Conservation (phyloP, 495 filamentous ascomycete genomes). For the Aspergillus biplanus region DNA sequence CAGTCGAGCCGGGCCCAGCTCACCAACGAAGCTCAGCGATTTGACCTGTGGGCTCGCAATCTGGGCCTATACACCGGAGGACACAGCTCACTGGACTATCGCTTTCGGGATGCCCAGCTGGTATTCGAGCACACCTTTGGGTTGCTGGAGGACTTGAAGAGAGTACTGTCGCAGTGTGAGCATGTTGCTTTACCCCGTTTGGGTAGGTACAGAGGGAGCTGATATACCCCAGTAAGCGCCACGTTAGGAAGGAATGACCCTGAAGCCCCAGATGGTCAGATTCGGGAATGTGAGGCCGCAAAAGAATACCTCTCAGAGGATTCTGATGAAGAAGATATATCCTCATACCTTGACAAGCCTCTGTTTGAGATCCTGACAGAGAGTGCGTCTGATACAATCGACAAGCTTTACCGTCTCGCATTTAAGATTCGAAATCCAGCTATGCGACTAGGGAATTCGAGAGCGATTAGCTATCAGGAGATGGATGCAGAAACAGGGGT, state of each 20-base stretch:
- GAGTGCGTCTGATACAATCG: slow-evolving; percentile 7
- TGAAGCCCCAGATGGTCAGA: background rate
- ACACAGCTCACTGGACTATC: slow-evolving; percentile 15
- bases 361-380: slow-evolving; percentile 1
- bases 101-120: slow-evolving; percentile 9
- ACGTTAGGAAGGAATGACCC: background rate
- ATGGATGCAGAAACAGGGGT: slow-evolving; percentile 1
- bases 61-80: slow-evolving; percentile 6
- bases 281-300: background rate
- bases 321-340: slow-evolving; percentile 13
- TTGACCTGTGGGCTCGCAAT: slow-evolving; percentile 15
- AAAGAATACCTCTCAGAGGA: background rate
- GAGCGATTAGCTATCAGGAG: slow-evolving; percentile 6
- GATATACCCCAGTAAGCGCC: background rate
- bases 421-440: slow-evolving; percentile 16
- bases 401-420: slow-evolving; percentile 14
- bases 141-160: slow-evolving; percentile 6
- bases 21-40: slow-evolving; percentile 11
- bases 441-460: slow-evolving; percentile 11
- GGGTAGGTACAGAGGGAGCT: background rate
- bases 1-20: background rate
- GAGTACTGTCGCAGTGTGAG: slow-evolving; percentile 4
- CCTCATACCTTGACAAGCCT: slow-evolving; percentile 9
- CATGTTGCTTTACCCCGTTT: background rate
- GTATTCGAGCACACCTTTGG: slow-evolving; percentile 9